Conservation (phyloP, 176 grass and related monocot genomes). For the Aegilops speltoides region DNA sequence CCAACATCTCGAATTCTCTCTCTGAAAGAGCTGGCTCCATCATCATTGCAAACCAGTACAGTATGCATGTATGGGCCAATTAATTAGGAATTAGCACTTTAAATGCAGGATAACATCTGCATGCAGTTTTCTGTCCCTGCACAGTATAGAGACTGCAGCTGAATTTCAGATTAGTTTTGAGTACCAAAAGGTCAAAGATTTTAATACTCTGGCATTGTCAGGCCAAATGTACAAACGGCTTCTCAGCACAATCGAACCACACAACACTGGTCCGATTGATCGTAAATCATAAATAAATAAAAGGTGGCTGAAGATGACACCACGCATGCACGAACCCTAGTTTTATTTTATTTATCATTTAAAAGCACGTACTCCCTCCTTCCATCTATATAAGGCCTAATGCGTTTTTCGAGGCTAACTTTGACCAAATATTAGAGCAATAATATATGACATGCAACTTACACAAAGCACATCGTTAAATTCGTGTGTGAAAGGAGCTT, state of each 20-base stretch:
- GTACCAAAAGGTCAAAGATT: not conserved
- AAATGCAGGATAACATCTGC: conserved; percentile 23
- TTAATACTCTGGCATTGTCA: not conserved
- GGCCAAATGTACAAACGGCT: not conserved
- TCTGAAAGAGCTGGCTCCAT: conserved; percentile 35
- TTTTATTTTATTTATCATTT: not conserved
- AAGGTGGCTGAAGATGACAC: not conserved
- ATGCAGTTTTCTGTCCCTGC: not conserved
- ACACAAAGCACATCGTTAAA: too few species aligned
- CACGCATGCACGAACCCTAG: not conserved
- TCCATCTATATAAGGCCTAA: too few species aligned
- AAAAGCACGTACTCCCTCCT: too few species aligned
- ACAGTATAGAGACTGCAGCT: not conserved
- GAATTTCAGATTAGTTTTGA: not conserved
- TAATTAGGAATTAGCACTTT: not conserved
- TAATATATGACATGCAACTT: too few species aligned
- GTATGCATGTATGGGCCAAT: conserved; percentile 18
- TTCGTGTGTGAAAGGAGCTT: too few species aligned
- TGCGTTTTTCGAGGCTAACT: too few species aligned
- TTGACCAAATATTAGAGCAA: too few species aligned
- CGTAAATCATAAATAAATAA: not conserved
- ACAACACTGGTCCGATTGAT: not conserved
- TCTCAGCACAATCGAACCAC: not conserved
- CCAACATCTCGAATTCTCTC: conserved; percentile 24
- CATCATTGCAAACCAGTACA: conserved; percentile 31